Conservation (phyloP, 2,329 filamentous ascomycete genomes). For the Clonostachys chloroleuca region DNA sequence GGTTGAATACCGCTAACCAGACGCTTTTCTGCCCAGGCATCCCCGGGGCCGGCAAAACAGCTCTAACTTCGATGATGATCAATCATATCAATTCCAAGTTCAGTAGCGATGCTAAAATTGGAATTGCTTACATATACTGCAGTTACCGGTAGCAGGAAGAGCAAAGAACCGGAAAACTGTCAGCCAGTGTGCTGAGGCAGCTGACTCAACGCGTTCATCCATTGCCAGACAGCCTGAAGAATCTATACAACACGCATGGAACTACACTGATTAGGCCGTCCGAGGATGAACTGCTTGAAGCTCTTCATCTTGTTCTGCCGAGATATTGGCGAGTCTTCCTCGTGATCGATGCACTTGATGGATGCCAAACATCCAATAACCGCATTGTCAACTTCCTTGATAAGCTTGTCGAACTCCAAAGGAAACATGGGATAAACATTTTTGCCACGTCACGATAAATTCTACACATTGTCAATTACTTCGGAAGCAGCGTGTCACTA, state of each 20-base stretch:
- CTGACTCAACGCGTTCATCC: constrained; percentile 12
- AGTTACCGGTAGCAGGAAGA: constrained; percentile 29
- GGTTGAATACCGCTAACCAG: not conserved
- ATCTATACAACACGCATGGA: constrained; percentile 16
- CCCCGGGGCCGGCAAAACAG: constrained; percentile 44
- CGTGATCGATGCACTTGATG: constrained; percentile 15
- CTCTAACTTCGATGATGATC: constrained; percentile 32
- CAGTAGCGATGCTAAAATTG: constrained; percentile 11
- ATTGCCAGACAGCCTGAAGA: constrained; percentile 16
- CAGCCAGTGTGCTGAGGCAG: constrained; percentile 29
- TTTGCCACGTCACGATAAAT: too few species aligned
- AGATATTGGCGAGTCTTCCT: constrained; percentile 6
- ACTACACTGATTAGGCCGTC: constrained; percentile 1
- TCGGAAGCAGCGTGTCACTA: too few species aligned
- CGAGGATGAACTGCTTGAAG: not conserved
- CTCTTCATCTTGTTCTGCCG: not conserved
- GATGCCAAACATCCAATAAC: constrained; percentile 1
- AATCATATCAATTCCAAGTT: constrained; percentile 24
- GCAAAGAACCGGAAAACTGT: constrained; percentile 22
- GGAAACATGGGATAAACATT: too few species aligned
- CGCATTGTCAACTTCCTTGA: too few species aligned
- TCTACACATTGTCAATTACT: too few species aligned
- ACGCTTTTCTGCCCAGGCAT: constrained; percentile 39
- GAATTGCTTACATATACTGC: constrained; percentile 40
- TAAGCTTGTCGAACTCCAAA: too few species aligned